phyloP scores from a whole-genome alignment of 1,284 basidiomycete genomes.

The Lignosus rhinocerotis region DNA sequence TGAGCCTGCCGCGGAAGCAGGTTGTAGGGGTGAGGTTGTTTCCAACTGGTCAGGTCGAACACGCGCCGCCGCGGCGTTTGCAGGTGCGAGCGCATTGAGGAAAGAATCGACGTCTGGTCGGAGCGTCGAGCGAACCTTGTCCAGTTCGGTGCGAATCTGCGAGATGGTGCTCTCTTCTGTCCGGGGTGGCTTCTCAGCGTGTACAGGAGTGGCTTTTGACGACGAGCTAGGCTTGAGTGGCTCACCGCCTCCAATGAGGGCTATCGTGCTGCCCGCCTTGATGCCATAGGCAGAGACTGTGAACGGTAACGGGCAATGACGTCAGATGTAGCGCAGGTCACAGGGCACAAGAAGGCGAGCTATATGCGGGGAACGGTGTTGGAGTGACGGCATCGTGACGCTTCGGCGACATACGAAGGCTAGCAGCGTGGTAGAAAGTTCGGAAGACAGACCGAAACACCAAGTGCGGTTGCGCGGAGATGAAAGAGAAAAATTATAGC shows the following conservation, averaged over 20 bases:
- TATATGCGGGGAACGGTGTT: not conserved
- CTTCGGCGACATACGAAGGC: constrained; percentile 7
- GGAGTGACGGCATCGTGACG: constrained; percentile 18
- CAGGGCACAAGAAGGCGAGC: constrained; percentile 2
- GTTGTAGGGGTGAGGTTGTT: constrained; percentile 15
- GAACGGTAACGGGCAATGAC: constrained; percentile 10
- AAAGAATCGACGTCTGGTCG: constrained; percentile 57
- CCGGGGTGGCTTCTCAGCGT: constrained; percentile 30
- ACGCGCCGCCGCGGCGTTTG: constrained; percentile 14
- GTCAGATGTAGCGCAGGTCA: constrained; percentile 13
- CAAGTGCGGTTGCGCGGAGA: constrained; percentile 14
- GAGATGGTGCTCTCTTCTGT: constrained; percentile 56
- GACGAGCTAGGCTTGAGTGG: constrained; percentile 27
- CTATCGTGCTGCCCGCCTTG: constrained; percentile 59
- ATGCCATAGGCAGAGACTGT: constrained; percentile 68
- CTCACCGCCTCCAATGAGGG: constrained; percentile 52
- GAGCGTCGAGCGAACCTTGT: constrained; percentile 52
- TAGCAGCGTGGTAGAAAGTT: constrained; percentile 9
- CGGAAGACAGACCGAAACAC: constrained; percentile 17
- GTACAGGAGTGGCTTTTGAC: constrained; percentile 27
- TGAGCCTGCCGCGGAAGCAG: constrained; percentile 9
- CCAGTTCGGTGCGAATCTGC: constrained; percentile 61
- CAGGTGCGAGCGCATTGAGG: constrained; percentile 40
- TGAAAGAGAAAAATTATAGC: constrained; percentile 9
- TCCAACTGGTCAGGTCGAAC: constrained; percentile 5